These are phyloP conservation scores for Penicillium aurantiogriseum DNA, from an alignment of 2,329 filamentous ascomycete species.

Conservation along the genomic window DNA sequence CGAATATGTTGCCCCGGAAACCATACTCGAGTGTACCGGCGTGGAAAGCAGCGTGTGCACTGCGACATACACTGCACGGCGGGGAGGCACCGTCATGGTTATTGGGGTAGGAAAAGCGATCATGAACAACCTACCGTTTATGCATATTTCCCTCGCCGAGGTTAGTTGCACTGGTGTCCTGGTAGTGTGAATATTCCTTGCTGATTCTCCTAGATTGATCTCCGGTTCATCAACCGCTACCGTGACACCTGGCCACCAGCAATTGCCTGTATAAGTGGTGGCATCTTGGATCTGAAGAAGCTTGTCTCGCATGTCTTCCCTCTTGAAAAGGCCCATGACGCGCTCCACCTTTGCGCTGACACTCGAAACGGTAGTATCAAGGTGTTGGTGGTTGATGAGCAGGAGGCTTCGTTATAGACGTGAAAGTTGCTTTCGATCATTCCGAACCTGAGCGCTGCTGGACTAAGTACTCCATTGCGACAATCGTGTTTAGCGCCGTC, in stretches of 20 bases:
- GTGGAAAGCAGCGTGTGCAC: slow-evolving; percentile 63
- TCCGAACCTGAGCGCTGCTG: not conserved
- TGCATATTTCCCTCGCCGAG: slow-evolving; percentile 63
- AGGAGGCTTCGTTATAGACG: slow-evolving; percentile 25
- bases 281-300: slow-evolving; percentile 60
- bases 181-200: not conserved
- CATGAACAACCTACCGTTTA: slow-evolving; percentile 67
- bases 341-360: slow-evolving; percentile 55
- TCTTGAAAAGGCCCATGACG: slow-evolving; percentile 61
- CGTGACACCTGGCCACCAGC: slow-evolving; percentile 68
- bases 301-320: slow-evolving; percentile 64
- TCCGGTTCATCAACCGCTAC: slow-evolving; percentile 71
- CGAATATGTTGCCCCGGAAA: slow-evolving; percentile 58
- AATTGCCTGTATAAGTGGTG: slow-evolving; percentile 59
- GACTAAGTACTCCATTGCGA: too few relatives aligned
- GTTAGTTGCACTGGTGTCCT: slow-evolving; percentile 16
- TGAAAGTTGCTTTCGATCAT: not conserved
- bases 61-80: slow-evolving; percentile 56
- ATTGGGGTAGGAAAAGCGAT: slow-evolving; percentile 62
- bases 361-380: slow-evolving; percentile 57
- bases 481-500: too few relatives aligned
- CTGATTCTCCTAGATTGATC: slow-evolving; percentile 53
- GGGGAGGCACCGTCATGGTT: slow-evolving; percentile 62
- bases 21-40: slow-evolving; percentile 65
- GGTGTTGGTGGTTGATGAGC: slow-evolving; percentile 58